These are phyloP conservation scores for Sclerotinia glacialis DNA, from an alignment of 2,329 filamentous ascomycete species.

Conservation along the genomic window DNA sequence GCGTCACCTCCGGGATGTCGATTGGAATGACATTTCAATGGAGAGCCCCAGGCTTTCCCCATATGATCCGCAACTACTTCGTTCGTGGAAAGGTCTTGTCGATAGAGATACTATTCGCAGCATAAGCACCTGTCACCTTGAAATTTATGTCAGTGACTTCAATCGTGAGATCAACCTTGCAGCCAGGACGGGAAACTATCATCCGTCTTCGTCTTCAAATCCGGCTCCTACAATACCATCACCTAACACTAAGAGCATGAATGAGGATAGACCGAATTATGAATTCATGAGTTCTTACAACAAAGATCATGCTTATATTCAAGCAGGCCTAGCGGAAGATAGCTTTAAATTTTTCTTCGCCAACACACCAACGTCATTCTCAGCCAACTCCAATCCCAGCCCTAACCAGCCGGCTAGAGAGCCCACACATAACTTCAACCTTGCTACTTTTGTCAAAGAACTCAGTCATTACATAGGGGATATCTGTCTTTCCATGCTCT, in stretches of 20 bases:
- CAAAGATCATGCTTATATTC: slow-evolving; percentile 14
- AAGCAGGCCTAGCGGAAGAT: slow-evolving; percentile 1
- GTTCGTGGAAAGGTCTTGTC: not conserved
- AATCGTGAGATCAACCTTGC: slow-evolving; percentile 9
- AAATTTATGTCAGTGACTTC: not conserved
- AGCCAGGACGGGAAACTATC: not conserved
- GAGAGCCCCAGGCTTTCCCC: not conserved
- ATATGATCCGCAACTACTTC: not conserved
- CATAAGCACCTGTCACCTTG: not conserved
- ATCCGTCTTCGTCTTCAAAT: not conserved
- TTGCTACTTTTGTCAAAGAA: slow-evolving; percentile 22
- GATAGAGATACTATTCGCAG: not conserved
- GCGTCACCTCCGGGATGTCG: not conserved
- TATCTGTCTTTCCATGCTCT: slow-evolving; percentile 20
- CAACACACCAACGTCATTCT: not conserved
- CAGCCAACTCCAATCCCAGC: not conserved
- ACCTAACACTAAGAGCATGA: not conserved
- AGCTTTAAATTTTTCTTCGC: not conserved
- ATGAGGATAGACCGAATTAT: slow-evolving; percentile 16
- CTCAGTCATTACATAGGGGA: slow-evolving; percentile 16
- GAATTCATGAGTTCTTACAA: slow-evolving; percentile 21
- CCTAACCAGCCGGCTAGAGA: not conserved
- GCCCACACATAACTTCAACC: slow-evolving; percentile 21
- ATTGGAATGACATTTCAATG: not conserved
- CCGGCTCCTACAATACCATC: not conserved